Base-by-base conservation (phyloP, 164 flowering plant species). In the Tetracentron sinense region DNA sequence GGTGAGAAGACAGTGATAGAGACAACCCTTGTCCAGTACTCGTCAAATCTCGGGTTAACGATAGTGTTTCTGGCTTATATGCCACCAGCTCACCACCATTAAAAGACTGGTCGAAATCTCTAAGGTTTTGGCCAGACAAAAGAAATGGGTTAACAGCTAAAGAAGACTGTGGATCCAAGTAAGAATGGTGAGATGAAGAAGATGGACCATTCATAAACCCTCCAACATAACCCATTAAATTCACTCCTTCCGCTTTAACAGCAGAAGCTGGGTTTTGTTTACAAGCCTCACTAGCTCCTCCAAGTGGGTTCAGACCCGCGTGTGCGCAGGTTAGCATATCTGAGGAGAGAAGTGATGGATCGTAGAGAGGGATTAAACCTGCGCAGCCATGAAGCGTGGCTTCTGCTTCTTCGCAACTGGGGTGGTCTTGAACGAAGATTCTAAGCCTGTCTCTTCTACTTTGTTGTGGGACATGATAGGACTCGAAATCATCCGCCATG, bases 391-490 rank as follows among this genome's bases (percentile, higher is more conserved):
- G 77, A 19, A 67, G 60, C 16, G 25, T 46, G 20, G 56, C 16
- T 19, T 54, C 25, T 26, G 42, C 56, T 6, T 56, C 60, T 19
- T 44, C 47, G 14, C 58, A 44, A 42, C 52, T 61, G 14, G 52
- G 29, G 42, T 71, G 74, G 68, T 52, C 49, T 33, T 74, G 74
- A 51, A 55, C 56, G 15, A 66, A 46, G 1, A 81, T 75, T 67
- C 97, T 62, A 16, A 90, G 93, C 79, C 85, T 88, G 64, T 90
- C 95, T 74, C 97, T 72, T 66, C 97, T 54, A 73, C 92, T 88
- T 68, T 86, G 95, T 61, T 90, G 97, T 42, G 95, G 89, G 65
- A 90, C 88, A 68, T 90, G 91, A 72, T 75, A 84, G 46, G 79
- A 71, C 49, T 81, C 87, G 61, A 68, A 79, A 64, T 82, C 82